A percentile compares a stretch with the other conserved stretches of the same genome.
These are phyloP conservation scores for Bolboschoenoplectus hybrid DNA, from an alignment of 202 grass and related monocot genomes.

Conservation along the genomic window DNA sequence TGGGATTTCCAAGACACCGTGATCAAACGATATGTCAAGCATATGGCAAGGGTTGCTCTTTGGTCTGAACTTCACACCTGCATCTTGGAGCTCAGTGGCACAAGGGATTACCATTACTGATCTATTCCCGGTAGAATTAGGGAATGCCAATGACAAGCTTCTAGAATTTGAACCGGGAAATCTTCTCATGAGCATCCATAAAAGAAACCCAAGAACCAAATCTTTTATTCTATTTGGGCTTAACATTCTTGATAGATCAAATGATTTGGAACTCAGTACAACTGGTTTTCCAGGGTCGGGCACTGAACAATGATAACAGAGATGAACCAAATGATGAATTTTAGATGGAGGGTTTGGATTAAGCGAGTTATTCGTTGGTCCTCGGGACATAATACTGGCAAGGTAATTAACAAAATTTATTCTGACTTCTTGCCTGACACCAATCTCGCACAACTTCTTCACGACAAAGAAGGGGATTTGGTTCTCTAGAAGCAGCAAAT, in stretches of 20 bases:
- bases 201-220: background rate
- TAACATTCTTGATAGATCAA: background rate
- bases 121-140: background rate
- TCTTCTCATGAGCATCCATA: background rate
- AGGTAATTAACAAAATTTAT: background rate
- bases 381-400: background rate
- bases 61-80: background rate
- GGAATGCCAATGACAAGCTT: background rate
- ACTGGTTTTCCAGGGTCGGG: background rate
- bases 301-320: slow-evolving; percentile 28
- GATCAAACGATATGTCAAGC: background rate
- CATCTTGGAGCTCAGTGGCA: slow-evolving; percentile 37
- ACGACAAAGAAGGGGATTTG: slow-evolving; percentile 48
- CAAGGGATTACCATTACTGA: slow-evolving; percentile 31
- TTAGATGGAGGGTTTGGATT: background rate
- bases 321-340: slow-evolving; percentile 45
- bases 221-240: background rate
- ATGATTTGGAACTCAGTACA: background rate
- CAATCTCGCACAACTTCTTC: slow-evolving; percentile 1
- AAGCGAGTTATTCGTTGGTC: background rate
- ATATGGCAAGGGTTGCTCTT: background rate
- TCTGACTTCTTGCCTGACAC: background rate
- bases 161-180: background rate
- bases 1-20: slow-evolving; percentile 38
- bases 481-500: slow-evolving; percentile 45